Base-by-base conservation (phyloP, 768 basidiomycete genomes). In the Myochromella boudieri region DNA sequence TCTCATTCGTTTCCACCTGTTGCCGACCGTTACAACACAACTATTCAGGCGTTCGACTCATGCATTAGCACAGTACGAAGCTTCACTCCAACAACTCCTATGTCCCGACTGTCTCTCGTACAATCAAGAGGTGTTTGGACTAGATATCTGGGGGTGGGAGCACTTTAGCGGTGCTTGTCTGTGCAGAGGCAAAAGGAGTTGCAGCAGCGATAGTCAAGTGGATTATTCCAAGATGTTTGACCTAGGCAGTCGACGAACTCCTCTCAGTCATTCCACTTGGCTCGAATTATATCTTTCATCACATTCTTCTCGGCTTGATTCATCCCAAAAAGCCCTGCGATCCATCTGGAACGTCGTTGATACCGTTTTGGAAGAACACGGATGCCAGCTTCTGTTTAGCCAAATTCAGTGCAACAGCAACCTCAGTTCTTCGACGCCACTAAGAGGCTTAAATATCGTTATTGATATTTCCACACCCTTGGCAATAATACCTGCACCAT, bases 111-210 rank as follows among this genome's bases (percentile, higher is more conserved):
- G 77, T 60, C 64, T 69, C 52, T 65, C 71, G 15, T 81, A 77
- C 57, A 72, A 80, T 55, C 60, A 75, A 17, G 76, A 79, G 47
- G 76, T 82, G 20, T 81, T 73, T 51, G 80, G 80, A 1, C 65
- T 66, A 24, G 71, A 76, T 49, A 64, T 80, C 7, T 78, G 75
- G 59, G 68, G 74, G 37, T 82, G 80, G 80, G 74, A 75, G 34
- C 72, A 76, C 44, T 74, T 78, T 44, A 70, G 66, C 37, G 69
- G 77, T 1, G 68, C 74, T 12, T 82, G 80, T 55, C 64, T 64
- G n/a, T 81, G 80, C 56, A 46, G 57, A 32, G 55, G 60, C 32
- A 54, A 42, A 27, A 48, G 18, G 28, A 49, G 44, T 25, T 40
- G 27, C 12, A 10, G 32, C 10, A 34, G 21, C 37, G 29, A 36